Conservation (phyloP, 371 early-diverging fungal genomes). For the Syncephalis fuscata region DNA sequence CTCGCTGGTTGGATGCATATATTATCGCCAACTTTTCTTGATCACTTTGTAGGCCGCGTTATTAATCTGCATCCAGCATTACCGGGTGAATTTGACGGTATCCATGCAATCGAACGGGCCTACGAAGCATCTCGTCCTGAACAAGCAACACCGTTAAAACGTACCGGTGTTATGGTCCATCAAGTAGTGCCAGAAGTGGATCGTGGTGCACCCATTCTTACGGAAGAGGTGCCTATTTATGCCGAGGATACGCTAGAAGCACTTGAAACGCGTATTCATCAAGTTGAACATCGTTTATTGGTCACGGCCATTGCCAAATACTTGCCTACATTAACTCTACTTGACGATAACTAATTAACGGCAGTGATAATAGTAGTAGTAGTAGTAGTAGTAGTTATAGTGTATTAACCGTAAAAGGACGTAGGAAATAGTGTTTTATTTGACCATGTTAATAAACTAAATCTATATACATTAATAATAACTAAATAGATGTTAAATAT, state of each 20-base stretch:
- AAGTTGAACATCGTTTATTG: constrained; percentile 70
- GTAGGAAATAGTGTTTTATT: too few species aligned
- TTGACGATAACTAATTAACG: too few species aligned
- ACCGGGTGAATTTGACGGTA: constrained; percentile 90
- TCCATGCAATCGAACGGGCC: constrained; percentile 87
- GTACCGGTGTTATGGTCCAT: constrained; percentile 95
- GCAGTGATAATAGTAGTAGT: too few species aligned
- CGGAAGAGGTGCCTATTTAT: constrained; percentile 55
- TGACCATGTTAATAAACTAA: too few species aligned
- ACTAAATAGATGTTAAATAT: too few species aligned
- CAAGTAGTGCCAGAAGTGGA: constrained; percentile 90
- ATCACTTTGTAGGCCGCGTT: constrained; percentile 35
- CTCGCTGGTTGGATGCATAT: constrained; percentile 97
- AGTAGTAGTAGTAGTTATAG: too few species aligned
- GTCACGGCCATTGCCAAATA: constrained; percentile 28
- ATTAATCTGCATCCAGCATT: constrained; percentile 95
- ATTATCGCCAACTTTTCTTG: constrained; percentile 66
- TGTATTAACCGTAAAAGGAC: too few species aligned
- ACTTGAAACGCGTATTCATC: constrained; percentile 76
- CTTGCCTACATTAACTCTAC: not conserved
- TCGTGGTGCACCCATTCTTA: constrained; percentile 73
- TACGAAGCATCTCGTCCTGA: constrained; percentile 65
- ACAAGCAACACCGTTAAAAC: constrained; percentile 21
- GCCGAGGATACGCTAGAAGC: constrained; percentile 57
- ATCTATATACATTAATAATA: too few species aligned